Percentiles rank a stretch among this genome's conserved stretches.
Conservation (phyloP, 192 early-diverging fungal species). For the Rhizophlyctis rosea region DNA sequence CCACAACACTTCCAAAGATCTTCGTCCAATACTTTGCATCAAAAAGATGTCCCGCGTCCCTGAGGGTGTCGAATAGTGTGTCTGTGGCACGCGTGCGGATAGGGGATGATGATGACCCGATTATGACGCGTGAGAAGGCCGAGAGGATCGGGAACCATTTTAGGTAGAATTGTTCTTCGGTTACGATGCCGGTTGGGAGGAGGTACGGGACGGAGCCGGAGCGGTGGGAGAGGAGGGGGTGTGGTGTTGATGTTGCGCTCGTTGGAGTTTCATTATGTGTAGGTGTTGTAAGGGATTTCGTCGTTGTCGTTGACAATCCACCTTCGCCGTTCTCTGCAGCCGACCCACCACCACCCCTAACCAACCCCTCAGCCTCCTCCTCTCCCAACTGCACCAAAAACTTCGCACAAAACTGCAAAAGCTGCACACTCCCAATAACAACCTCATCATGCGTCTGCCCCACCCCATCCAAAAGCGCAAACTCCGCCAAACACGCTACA, state of each 20-base stretch:
- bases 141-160: conserved; percentile 60
- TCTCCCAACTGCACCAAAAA: conserved; percentile 33
- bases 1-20: conserved; percentile 45
- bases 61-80: conserved; percentile 48
- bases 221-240: too few species aligned
- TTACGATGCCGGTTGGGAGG: conserved; percentile 34
- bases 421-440: conserved; percentile 42
- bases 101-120: conserved; percentile 37
- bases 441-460: conserved; percentile 43
- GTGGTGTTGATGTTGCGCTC: conserved; percentile 6
- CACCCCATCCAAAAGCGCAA: conserved; percentile 38
- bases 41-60: conserved; percentile 39
- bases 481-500: conserved; percentile 48
- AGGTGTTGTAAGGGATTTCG: not conserved
- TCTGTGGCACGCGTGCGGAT: conserved; percentile 46
- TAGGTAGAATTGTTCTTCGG: conserved; percentile 55
- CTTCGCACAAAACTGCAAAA: conserved; percentile 46
- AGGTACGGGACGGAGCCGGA: conserved; percentile 35
- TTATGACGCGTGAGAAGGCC: conserved; percentile 47
- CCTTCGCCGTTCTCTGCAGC: not conserved
- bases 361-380: conserved; percentile 22
- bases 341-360: not conserved
- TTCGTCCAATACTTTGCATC: conserved; percentile 46
- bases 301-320: not conserved
- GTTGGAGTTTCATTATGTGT: not conserved